Evolutionary conservation across 371 early-diverging fungal species (phyloP).

Genomic region (Blakeslea trispora): DNA sequence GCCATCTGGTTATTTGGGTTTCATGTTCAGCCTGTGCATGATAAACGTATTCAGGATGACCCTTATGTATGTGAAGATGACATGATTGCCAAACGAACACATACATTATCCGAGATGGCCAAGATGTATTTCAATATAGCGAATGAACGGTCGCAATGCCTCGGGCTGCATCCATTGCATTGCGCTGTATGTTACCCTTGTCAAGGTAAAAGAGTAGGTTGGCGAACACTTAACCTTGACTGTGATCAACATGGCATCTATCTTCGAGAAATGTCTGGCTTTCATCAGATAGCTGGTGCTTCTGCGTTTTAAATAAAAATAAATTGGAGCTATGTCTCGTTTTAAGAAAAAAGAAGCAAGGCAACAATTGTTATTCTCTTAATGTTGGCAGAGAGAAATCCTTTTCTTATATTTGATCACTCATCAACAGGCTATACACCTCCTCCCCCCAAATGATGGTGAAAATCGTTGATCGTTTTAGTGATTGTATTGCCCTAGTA

Average conservation of each 20-base stretch:
- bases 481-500: too few species aligned
- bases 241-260: slow-evolving; percentile 58
- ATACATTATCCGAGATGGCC: slow-evolving; percentile 33
- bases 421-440: too few species aligned
- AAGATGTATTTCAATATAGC: slow-evolving; percentile 59
- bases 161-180: slow-evolving; percentile 21
- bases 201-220: slow-evolving; percentile 49
- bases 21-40: slow-evolving; percentile 57
- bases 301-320: too few species aligned
- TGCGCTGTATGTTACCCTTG: slow-evolving; percentile 66
- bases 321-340: too few species aligned
- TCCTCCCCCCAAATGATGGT: too few species aligned
- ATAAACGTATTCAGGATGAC: slow-evolving; percentile 54
- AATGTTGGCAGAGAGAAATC: too few species aligned
- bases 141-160: slow-evolving; percentile 34
- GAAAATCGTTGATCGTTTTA: too few species aligned
- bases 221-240: slow-evolving; percentile 51
- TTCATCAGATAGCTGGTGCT: slow-evolving; percentile 10
- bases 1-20: slow-evolving; percentile 66
- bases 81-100: slow-evolving; percentile 59
- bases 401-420: too few species aligned
- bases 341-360: too few species aligned
- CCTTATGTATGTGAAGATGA: slow-evolving; percentile 58
- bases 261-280: slow-evolving; percentile 27
- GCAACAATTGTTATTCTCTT: too few species aligned